phyloP scores from a whole-genome alignment of 2,329 filamentous ascomycete genomes.

The Nothopassalora personata region DNA sequence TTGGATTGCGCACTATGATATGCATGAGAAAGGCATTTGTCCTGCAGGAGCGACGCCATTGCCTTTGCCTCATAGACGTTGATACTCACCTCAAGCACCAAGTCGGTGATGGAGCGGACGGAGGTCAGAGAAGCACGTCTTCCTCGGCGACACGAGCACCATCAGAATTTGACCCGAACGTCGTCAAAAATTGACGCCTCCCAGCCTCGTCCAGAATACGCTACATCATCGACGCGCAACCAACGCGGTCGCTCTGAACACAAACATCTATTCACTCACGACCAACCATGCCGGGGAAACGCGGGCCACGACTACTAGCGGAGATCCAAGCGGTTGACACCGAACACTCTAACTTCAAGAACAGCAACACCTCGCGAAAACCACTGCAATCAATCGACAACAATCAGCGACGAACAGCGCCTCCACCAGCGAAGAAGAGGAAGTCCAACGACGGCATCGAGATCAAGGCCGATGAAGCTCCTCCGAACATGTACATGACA shows the following conservation, averaged over 20 bases:
- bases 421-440: background rate
- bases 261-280: background rate
- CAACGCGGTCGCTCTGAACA: background rate
- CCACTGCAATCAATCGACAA: background rate
- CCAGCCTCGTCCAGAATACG: background rate
- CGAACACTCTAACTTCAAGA: background rate
- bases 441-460: background rate
- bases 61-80: too few species aligned
- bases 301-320: background rate
- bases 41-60: too few species aligned
- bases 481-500: background rate
- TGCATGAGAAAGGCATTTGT: too few species aligned
- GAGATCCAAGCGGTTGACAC: background rate
- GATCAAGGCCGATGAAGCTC: background rate
- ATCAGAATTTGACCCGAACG: too few species aligned
- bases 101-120: too few species aligned
- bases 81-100: too few species aligned
- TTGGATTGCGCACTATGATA: too few species aligned
- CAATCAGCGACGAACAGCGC: background rate
- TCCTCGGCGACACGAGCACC: too few species aligned
- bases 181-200: background rate
- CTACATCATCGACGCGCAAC: background rate
- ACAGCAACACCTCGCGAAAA: background rate
- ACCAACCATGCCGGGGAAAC: background rate
- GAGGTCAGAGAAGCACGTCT: too few species aligned